Base-by-base conservation (phyloP, 73 alveolate genomes). In the Stentor coeruleus region DNA sequence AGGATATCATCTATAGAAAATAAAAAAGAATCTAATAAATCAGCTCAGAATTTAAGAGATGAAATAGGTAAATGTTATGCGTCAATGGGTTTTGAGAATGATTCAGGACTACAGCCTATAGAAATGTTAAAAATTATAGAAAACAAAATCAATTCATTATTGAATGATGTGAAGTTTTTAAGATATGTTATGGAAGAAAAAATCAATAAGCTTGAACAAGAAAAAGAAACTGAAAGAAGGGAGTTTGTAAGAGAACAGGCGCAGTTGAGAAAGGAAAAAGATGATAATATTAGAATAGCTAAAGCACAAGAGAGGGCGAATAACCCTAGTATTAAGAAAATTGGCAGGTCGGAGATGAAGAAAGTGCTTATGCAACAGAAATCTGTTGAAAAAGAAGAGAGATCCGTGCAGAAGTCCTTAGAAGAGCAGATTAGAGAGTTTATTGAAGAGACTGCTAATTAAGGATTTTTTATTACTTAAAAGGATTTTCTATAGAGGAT, bases 391-490 rank as follows among this genome's bases (percentile, higher is more conserved):
- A 66, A 66, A 36, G 81, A 66, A 66, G 81, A 15, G 1, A 66
- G 30, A 57, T 31, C 15, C 28, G 73, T 57, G 35, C 73, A 57
- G 73, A 57, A 57, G 20, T 33, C 81, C 35, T 36, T 30, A 66
- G 81, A 66, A 33, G 49, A 66, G 81, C 59, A 15, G 14, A 66
- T 66, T 66, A 66, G 81, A 66, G 81, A 66, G 14, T 66, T 66
- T 30, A 28, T 66, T 66, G 49, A 66, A 28, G 81, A 66, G 35
- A 66, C 38, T 14, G 20, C 38, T 66, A 30, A 26, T 30, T 66
- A 66, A 66, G n/a, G 28, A 57, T 20, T 57, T 57, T 20, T 57
- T 57, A 57, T 49, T 49, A 49, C 66, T 49, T 66, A 66, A 66
- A 66, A 20, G 79, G 79, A 33, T 66, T 66, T 66, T 66, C 79